Percentiles rank a stretch among this genome's conserved stretches.
Evolutionary conservation across 208 protist species (phyloP).

Genomic region (Jaenimonas drosophilae): DNA sequence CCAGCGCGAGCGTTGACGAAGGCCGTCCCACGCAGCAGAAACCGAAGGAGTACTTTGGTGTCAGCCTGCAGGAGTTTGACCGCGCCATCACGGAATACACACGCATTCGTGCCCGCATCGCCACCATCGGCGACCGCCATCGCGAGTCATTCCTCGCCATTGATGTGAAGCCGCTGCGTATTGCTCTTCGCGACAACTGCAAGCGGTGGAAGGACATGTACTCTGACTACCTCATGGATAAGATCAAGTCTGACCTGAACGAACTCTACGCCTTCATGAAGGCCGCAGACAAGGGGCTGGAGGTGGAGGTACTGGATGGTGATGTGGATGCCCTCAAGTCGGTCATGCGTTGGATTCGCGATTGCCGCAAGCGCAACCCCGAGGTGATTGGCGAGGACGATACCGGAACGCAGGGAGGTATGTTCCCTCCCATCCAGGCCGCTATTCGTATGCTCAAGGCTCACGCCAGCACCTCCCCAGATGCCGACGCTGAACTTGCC

Average conservation of each 20-base stretch:
- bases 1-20: conserved; percentile 44
- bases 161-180: conserved; percentile 93
- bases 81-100: conserved; percentile 91
- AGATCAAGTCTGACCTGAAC: conserved; percentile 79
- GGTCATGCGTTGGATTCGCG: conserved; percentile 90
- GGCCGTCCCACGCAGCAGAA: conserved; percentile 10
- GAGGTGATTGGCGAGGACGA: conserved; percentile 83
- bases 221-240: conserved; percentile 89
- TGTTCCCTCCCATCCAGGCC: conserved; percentile 88
- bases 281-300: conserved; percentile 85
- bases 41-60: conserved; percentile 82
- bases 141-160: conserved; percentile 89
- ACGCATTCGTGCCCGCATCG: conserved; percentile 67
- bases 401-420: conserved; percentile 71
- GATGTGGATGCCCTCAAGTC: conserved; percentile 87
- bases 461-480: conserved; percentile 69
- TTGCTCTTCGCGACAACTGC: conserved; percentile 86
- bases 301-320: conserved; percentile 87
- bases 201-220: conserved; percentile 94
- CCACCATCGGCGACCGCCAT: conserved; percentile 82
- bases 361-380: conserved; percentile 79
- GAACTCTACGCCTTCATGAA: conserved; percentile 89
- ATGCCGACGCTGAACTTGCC: conserved; percentile 63
- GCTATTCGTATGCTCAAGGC: conserved; percentile 89
- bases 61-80: conserved; percentile 90